These are phyloP conservation scores for Porcisia hertigi DNA, from an alignment of 208 protist genomes.

Conservation along the genomic window DNA sequence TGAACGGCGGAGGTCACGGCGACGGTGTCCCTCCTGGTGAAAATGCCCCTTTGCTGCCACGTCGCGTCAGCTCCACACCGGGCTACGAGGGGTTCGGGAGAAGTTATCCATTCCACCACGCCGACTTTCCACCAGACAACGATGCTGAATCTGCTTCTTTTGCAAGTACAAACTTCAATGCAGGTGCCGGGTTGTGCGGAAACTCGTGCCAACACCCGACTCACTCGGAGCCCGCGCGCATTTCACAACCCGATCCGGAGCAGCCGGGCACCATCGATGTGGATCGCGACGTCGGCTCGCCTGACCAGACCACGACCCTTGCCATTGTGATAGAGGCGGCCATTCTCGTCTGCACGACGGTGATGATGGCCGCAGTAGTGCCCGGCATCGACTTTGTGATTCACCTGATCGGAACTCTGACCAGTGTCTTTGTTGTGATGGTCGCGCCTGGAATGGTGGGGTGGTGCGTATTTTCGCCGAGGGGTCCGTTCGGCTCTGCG, in stretches of 20 bases:
- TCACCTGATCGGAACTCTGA: constrained; percentile 61
- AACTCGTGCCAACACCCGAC: neutral
- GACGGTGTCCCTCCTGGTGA: constrained; percentile 3
- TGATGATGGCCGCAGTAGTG: constrained; percentile 47
- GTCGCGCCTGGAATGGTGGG: constrained; percentile 59
- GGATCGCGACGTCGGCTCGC: constrained; percentile 71
- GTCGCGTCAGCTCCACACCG: neutral
- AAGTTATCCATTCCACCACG: constrained; percentile 7
- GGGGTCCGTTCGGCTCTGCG: constrained; percentile 22
- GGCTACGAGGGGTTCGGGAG: constrained; percentile 23
- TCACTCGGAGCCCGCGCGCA: neutral
- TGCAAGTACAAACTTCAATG: too few species aligned
- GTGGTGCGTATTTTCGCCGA: constrained; percentile 51
- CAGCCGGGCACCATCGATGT: constrained; percentile 22
- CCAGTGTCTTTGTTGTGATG: constrained; percentile 66
- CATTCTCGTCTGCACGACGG: constrained; percentile 47
- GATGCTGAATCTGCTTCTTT: neutral
- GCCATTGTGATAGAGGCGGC: constrained; percentile 70
- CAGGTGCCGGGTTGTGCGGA: neutral
- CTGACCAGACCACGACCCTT: constrained; percentile 65
- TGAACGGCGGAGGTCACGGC: neutral
- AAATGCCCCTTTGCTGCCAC: constrained; percentile 22
- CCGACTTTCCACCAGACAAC: neutral
- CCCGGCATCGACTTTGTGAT: constrained; percentile 74
- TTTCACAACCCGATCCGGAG: neutral